Conservation (phyloP, 441 rosid species). For the Raphanus hybrid region DNA sequence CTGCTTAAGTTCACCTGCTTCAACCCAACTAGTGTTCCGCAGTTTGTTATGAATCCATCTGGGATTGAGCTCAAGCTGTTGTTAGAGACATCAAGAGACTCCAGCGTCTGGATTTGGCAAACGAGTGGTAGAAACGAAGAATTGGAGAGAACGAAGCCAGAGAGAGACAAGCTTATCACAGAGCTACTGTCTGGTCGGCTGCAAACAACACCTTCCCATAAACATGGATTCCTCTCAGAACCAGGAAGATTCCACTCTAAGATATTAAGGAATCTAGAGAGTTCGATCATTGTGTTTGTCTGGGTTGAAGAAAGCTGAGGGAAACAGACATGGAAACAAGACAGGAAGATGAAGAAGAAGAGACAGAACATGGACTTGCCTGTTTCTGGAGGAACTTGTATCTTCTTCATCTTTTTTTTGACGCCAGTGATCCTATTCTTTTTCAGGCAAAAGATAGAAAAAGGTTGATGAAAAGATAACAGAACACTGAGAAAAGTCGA, state of each 20-base stretch:
- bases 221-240: constrained; percentile 53
- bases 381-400: constrained; percentile 24
- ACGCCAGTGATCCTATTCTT: constrained; percentile 10
- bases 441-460: constrained; percentile 23
- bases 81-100: constrained; percentile 57
- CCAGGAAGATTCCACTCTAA: constrained; percentile 47
- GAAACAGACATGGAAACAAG: constrained; percentile 36
- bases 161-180: constrained; percentile 47
- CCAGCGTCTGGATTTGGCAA: constrained; percentile 62
- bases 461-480: constrained; percentile 16
- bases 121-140: constrained; percentile 50
- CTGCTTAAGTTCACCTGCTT: constrained; percentile 59
- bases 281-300: constrained; percentile 47
- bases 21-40: constrained; percentile 52
- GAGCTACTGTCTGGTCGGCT: constrained; percentile 43
- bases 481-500: constrained; percentile 8
- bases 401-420: constrained; percentile 17
- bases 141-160: constrained; percentile 47
- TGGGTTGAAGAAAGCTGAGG: constrained; percentile 53
- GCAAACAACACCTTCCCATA: constrained; percentile 67
- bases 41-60: constrained; percentile 45
- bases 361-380: constrained; percentile 25
- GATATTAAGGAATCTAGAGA: constrained; percentile 45
- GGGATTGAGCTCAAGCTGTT: constrained; percentile 60
- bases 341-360: constrained; percentile 41